Evolutionary conservation across 257 asterid species (phyloP).

Genomic region (Solanum phureja): DNA sequence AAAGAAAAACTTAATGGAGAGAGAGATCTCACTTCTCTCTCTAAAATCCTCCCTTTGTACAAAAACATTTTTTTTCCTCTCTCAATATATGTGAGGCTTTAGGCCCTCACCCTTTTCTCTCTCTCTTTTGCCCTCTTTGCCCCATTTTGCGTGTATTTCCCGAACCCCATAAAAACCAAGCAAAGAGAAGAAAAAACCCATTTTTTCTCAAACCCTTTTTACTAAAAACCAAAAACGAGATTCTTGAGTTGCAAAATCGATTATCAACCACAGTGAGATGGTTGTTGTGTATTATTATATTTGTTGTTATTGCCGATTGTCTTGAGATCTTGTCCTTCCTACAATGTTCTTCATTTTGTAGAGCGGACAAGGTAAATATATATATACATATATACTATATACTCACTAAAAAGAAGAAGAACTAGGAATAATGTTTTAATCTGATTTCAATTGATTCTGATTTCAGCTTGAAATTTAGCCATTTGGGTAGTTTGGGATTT

Average conservation of each 20-base stretch:
- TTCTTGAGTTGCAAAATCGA: neutral
- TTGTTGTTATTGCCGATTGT: neutral
- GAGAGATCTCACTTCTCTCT: neutral
- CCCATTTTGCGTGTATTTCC: constrained; percentile 8
- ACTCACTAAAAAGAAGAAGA: neutral
- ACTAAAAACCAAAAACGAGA: neutral
- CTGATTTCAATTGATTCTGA: neutral
- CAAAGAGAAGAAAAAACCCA: neutral
- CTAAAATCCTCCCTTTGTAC: neutral
- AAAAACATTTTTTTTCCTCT: neutral
- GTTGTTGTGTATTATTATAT: neutral
- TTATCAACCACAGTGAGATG: neutral
- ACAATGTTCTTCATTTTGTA: constrained; percentile 17
- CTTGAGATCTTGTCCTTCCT: constrained; percentile 1
- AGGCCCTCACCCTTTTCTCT: neutral
- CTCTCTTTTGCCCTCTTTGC: neutral
- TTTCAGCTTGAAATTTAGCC: neutral
- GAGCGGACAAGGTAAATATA: constrained; percentile 11
- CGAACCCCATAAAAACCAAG: neutral
- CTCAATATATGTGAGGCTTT: neutral
- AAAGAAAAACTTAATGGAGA: neutral
- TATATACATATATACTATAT: neutral
- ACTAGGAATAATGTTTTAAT: neutral
- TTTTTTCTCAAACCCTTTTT: neutral
- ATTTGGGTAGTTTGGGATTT: neutral